Evolutionary conservation across 2,329 filamentous ascomycete species (phyloP), one percentile per base, ranked within the genome.

Genomic region (Colletotrichum endophyticum): DNA sequence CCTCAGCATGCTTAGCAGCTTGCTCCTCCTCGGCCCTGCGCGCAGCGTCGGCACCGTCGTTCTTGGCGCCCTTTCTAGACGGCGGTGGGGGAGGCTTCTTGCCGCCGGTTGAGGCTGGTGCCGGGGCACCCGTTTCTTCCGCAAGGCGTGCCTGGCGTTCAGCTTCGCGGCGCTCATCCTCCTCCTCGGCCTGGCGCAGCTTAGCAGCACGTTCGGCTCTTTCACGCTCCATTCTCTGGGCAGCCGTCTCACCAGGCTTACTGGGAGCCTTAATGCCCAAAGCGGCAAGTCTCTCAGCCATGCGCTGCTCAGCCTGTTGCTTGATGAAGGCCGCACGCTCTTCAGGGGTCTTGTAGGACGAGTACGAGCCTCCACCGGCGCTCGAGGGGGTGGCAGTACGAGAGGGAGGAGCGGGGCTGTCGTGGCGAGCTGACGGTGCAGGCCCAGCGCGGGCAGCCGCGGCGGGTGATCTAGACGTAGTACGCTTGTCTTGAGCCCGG

Each of bases 251-350:
- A 5, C 94, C 93, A 53, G 93, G 87, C 82, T 98, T 98, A 22
- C 89, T 89, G 8, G 95, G 94, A 34, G 95, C 93, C 84, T 95
- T 98, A 83, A 99, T 94, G 44, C 97, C 97, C 77, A 99, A 91
- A 63, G 96, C 96, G 76, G 97, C 97, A 81, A 99, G 91, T 76
- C 97, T 94, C 85, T 99, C 97, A 44, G 97, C 96, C 94, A 99
- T 99, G 76, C 96, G 95, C 83, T 96, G 95, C 84, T 99, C 96
- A 11, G 97, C 98, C 84, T 98, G 96, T 84, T 98, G 96, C 84
- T 98, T 98, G 82, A 99, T 98, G 82, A 98, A 98, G 7, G 96
- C 96, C 44, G 98, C 96, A 72, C 97, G 92, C 82, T 99, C 96
- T 84, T 99, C 96, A 1, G 96, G 94, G 0, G 96, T 98, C 85